These are phyloP conservation scores for Trichoderma sp. DNA, from an alignment of 2,329 filamentous ascomycete genomes.

Conservation along the genomic window DNA sequence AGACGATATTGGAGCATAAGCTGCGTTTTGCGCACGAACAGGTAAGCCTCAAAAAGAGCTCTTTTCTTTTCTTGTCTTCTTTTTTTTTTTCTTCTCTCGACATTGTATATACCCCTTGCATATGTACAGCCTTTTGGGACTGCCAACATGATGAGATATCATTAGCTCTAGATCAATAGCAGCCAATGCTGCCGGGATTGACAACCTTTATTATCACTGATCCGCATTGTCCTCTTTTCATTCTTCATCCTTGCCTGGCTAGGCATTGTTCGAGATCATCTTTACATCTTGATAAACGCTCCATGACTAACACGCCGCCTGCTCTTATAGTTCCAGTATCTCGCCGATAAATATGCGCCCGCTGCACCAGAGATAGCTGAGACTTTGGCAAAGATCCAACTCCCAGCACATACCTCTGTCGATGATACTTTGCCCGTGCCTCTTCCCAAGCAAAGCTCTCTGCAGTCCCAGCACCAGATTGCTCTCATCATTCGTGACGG, in stretches of 20 bases:
- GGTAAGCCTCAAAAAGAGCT: constrained; percentile 44
- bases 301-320: background rate
- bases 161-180: constrained; percentile 87
- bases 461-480: constrained; percentile 49
- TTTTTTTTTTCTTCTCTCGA: constrained; percentile 12
- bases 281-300: background rate
- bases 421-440: constrained; percentile 52
- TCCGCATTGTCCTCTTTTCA: background rate
- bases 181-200: constrained; percentile 56
- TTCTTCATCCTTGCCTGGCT: constrained; percentile 25
- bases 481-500: constrained; percentile 64
- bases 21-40: constrained; percentile 64
- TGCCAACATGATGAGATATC: constrained; percentile 40
- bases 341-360: constrained; percentile 66
- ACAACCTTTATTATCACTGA: constrained; percentile 42
- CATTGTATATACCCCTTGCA: background rate
- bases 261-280: background rate
- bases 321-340: constrained; percentile 54
- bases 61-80: constrained; percentile 21
- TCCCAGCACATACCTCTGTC: constrained; percentile 52
- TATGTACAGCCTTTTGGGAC: background rate
- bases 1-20: constrained; percentile 65
- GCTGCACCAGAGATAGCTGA: constrained; percentile 63
- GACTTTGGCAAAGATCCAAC: constrained; percentile 63
- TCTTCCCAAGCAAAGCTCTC: constrained; percentile 47